phyloP scores from a whole-genome alignment of 192 early-diverging fungal genomes.

The Coemansia sp. region DNA sequence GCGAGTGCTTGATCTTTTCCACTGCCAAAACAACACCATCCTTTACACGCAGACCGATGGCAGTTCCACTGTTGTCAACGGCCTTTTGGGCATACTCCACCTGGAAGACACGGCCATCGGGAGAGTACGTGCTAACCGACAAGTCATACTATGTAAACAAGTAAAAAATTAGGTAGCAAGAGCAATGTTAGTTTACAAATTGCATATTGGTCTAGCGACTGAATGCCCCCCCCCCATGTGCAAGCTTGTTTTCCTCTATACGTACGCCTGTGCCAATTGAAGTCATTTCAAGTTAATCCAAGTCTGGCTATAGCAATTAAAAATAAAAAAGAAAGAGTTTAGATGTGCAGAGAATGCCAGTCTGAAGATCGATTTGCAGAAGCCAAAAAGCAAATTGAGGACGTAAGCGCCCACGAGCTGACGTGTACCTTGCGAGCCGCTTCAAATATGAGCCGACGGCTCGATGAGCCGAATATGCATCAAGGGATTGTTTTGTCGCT shows the following conservation, averaged over 20 bases:
- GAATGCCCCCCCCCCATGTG: not conserved
- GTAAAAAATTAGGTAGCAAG: slow-evolving; percentile 11
- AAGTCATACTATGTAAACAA: slow-evolving; percentile 82
- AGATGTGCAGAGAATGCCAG: slow-evolving; percentile 8
- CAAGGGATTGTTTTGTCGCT: not conserved
- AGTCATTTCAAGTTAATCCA: slow-evolving; percentile 62
- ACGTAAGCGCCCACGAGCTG: not conserved
- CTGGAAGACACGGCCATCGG: slow-evolving; percentile 99
- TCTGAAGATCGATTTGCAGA: not conserved
- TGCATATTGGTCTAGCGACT: slow-evolving; percentile 1
- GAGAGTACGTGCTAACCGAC: slow-evolving; percentile 97
- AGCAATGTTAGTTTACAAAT: slow-evolving; percentile 14
- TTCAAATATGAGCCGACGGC: not conserved
- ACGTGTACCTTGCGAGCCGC: not conserved
- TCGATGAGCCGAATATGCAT: not conserved
- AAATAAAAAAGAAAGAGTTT: slow-evolving; percentile 8
- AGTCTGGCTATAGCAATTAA: slow-evolving; percentile 1
- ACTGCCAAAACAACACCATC: slow-evolving; percentile 97
- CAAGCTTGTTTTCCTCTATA: not conserved
- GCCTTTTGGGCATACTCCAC: slow-evolving; percentile 98
- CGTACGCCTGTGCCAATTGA: slow-evolving; percentile 92
- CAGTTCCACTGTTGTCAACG: slow-evolving; percentile 98
- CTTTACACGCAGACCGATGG: slow-evolving; percentile 90
- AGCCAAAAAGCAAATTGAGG: slow-evolving; percentile 5
- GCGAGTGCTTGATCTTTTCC: slow-evolving; percentile 94